Conservation (phyloP, 495 filamentous ascomycete species). For the Neurospora tetrasperma region DNA sequence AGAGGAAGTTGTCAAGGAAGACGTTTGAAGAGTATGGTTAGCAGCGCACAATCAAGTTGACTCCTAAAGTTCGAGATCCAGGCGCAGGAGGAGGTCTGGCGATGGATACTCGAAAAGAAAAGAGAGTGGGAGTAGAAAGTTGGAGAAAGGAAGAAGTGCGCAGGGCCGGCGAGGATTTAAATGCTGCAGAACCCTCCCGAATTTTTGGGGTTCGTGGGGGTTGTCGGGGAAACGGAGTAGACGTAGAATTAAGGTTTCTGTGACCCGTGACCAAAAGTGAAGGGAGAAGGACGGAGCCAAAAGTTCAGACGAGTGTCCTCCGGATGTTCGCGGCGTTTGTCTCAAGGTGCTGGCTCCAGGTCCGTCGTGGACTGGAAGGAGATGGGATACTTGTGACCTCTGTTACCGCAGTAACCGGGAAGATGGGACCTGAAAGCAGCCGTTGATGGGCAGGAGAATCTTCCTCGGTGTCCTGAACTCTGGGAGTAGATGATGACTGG, state of each 20-base stretch:
- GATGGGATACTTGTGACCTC: background rate
- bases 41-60: background rate
- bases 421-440: background rate
- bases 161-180: background rate
- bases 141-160: background rate
- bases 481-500: background rate
- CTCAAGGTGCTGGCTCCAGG: background rate
- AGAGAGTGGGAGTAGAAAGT: background rate
- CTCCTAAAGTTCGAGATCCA: background rate
- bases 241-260: background rate
- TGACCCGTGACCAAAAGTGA: background rate
- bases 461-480: background rate
- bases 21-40: background rate
- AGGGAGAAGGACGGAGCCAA: background rate
- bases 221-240: background rate
- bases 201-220: background rate
- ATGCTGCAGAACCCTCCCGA: background rate
- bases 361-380: background rate
- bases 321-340: background rate
- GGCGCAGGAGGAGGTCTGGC: background rate
- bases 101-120: background rate
- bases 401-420: background rate
- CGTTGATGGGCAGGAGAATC: background rate
- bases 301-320: background rate
- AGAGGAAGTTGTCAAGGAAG: background rate